A percentile compares a stretch with the other conserved stretches of the same genome.
Evolutionary conservation across 768 basidiomycete genomes (phyloP).

Genomic region (Hygrocybe coccinea): DNA sequence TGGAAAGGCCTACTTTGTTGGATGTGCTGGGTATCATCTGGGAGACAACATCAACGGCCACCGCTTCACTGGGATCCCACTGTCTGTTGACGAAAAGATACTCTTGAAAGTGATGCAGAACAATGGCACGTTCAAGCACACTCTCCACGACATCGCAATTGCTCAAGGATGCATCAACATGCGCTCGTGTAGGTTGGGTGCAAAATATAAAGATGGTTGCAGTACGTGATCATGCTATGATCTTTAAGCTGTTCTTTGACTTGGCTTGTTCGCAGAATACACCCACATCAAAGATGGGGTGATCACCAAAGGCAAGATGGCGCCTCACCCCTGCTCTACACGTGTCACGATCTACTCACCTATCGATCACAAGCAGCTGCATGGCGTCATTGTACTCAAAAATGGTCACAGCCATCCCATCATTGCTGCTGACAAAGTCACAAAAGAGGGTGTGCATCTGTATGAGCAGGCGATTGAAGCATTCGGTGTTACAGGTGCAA

Average conservation of each 20-base stretch:
- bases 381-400: conserved; percentile 10
- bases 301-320: conserved; percentile 10
- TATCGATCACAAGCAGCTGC: conserved; percentile 8
- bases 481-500: conserved; percentile 7
- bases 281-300: conserved; percentile 8
- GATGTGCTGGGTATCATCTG: conserved; percentile 1
- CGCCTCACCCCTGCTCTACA: conserved; percentile 8
- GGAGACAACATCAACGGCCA: not conserved
- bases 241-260: not conserved
- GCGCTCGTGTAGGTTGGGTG: conserved; percentile 5
- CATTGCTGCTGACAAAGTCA: conserved; percentile 7
- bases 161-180: not conserved
- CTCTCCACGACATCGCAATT: not conserved
- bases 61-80: conserved; percentile 5
- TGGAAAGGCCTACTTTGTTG: conserved; percentile 11
- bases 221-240: not conserved
- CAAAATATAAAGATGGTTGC: conserved; percentile 6
- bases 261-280: conserved; percentile 5
- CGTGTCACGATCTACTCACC: conserved; percentile 12
- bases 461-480: conserved; percentile 1
- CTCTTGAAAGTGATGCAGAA: conserved; percentile 4
- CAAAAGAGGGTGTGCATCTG: conserved; percentile 8
- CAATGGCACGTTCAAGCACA: conserved; percentile 6
- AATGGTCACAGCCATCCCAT: conserved; percentile 14
- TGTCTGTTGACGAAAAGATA: conserved; percentile 9